These are phyloP conservation scores for Nepenthes alata DNA, from an alignment of 179 eudicot species.

Conservation along the genomic window DNA sequence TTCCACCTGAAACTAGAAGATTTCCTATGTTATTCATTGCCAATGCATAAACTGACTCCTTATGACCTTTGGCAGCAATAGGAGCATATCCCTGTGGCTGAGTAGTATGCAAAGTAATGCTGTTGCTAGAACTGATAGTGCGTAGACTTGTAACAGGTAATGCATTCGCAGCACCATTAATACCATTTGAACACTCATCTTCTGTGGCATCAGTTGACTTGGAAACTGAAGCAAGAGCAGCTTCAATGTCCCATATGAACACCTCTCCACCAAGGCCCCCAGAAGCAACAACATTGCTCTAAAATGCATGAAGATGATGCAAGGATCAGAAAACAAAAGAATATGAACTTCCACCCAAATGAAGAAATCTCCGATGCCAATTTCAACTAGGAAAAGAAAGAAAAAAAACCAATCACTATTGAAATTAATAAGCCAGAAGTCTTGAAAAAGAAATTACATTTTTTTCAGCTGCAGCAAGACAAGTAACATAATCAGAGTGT, in stretches of 20 bases:
- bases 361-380: conserved; percentile 4
- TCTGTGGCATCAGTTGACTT: conserved; percentile 58
- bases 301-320: conserved; percentile 26
- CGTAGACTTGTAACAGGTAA: conserved; percentile 49
- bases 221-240: conserved; percentile 69
- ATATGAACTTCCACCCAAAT: conserved; percentile 3
- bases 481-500: conserved; percentile 92
- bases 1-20: conserved; percentile 99
- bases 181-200: conserved; percentile 55
- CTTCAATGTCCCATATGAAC: conserved; percentile 96
- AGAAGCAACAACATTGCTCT: conserved; percentile 84
- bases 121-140: conserved; percentile 65
- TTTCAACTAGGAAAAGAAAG: conserved; percentile 4
- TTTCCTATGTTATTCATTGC: conserved; percentile 87
- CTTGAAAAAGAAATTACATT: conserved; percentile 45
- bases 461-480: conserved; percentile 81
- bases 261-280: conserved; percentile 99
- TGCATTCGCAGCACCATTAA: conserved; percentile 46
- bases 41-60: conserved; percentile 96
- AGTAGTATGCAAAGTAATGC: conserved; percentile 51
- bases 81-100: conserved; percentile 74
- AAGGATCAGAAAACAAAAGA: conserved; percentile 16
- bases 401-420: neutral
- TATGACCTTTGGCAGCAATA: conserved; percentile 94
- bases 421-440: neutral